phyloP scores from a whole-genome alignment of 2,329 filamentous ascomycete genomes.

The Xylaria sp. region DNA sequence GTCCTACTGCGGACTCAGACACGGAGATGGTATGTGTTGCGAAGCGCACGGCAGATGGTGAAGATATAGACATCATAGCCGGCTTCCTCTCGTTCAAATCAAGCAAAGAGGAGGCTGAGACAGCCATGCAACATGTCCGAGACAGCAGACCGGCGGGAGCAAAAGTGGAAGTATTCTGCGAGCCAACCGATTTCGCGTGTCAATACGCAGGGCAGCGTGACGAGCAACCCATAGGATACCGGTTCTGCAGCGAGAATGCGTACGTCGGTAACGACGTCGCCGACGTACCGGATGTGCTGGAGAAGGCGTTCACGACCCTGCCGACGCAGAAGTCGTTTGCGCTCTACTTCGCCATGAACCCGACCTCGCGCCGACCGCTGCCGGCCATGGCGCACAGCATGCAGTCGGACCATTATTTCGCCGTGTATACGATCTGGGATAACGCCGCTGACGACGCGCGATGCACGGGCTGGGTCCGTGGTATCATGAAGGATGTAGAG shows the following conservation, averaged over 20 bases:
- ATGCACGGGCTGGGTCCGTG: conserved; percentile 58
- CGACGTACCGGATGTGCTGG: conserved; percentile 57
- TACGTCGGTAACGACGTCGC: conserved; percentile 59
- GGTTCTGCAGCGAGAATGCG: conserved; percentile 62
- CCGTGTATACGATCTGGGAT: conserved; percentile 63
- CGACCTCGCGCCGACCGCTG: conserved; percentile 55
- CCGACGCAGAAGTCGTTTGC: conserved; percentile 58
- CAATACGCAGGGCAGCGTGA: conserved; percentile 57
- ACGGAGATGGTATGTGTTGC: conserved; percentile 56
- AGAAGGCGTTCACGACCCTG: conserved; percentile 59
- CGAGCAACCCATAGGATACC: conserved; percentile 60
- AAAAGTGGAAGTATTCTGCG: conserved; percentile 52
- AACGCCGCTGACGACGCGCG: conserved; percentile 55
- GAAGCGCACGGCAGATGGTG: conserved; percentile 45
- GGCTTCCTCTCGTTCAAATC: conserved; percentile 56
- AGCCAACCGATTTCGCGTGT: conserved; percentile 53
- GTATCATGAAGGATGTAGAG: conserved; percentile 54
- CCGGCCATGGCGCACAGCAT: conserved; percentile 65
- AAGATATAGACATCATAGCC: conserved; percentile 50
- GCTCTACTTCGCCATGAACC: conserved; percentile 63
- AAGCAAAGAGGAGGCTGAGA: conserved; percentile 48
- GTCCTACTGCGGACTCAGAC: conserved; percentile 50
- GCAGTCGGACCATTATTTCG: conserved; percentile 67
- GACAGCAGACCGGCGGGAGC: conserved; percentile 52
- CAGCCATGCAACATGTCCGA: conserved; percentile 52